Percentiles rank a stretch among this genome's conserved stretches.
phyloP scores from a whole-genome alignment of 2,329 filamentous ascomycete genomes.

The Paraphoma chrysanthemicola region DNA sequence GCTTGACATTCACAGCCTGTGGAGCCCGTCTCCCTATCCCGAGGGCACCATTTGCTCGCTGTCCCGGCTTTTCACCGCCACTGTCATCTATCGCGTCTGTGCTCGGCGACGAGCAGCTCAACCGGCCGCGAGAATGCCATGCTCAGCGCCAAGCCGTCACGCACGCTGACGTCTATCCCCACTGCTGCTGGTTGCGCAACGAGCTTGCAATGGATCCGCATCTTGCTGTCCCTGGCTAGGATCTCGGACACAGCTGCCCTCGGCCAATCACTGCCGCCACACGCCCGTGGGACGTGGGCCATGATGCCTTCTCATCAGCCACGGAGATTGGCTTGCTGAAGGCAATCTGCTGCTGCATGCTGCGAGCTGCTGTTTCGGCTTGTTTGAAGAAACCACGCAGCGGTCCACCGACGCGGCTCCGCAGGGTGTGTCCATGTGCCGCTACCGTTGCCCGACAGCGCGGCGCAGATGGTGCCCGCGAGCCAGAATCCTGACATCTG shows the following conservation, averaged over 20 bases:
- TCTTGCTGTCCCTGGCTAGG: conserved; percentile 24
- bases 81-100: conserved; percentile 17
- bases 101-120: conserved; percentile 17
- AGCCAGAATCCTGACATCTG: conserved; percentile 11
- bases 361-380: neutral
- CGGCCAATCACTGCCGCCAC: conserved; percentile 23
- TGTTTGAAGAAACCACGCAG: conserved; percentile 33
- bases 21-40: neutral
- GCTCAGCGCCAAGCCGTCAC: conserved; percentile 15
- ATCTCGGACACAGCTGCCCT: conserved; percentile 10
- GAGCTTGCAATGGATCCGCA: conserved; percentile 11
- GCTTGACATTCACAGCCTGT: neutral
- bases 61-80: conserved; percentile 21
- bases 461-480: conserved; percentile 9
- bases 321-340: conserved; percentile 15
- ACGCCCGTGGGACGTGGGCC: conserved; percentile 19
- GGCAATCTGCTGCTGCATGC: neutral
- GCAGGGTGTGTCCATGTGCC: conserved; percentile 17
- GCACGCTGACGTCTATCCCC: conserved; percentile 34
- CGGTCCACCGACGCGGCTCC: conserved; percentile 19
- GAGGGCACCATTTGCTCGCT: conserved; percentile 1
- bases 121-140: conserved; percentile 7
- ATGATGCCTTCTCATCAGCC: conserved; percentile 22
- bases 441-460: conserved; percentile 15
- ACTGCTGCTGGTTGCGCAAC: conserved; percentile 12